Conservation (phyloP, 2,329 filamentous ascomycete species). For the Penicillium sp. region DNA sequence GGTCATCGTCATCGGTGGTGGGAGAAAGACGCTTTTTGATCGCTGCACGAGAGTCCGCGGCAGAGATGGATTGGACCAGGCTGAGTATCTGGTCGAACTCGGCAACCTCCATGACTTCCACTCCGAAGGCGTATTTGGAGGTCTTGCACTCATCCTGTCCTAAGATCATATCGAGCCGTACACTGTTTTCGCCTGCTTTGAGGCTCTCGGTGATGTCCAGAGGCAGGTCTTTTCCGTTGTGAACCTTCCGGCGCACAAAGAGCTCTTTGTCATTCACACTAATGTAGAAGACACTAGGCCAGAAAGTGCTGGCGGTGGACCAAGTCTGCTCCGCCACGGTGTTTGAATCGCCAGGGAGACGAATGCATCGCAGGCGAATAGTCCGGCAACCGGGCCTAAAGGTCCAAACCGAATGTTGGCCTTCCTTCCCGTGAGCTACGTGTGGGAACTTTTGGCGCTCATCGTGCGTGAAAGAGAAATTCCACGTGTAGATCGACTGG, state of each 20-base stretch:
- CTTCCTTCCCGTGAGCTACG: constrained; percentile 4
- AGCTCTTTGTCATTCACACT: constrained; percentile 62
- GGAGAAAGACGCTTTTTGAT: constrained; percentile 55
- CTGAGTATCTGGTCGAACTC: constrained; percentile 38
- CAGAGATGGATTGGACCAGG: constrained; percentile 41
- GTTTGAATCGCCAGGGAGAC: constrained; percentile 26
- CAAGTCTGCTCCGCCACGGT: constrained; percentile 48
- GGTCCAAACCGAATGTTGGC: constrained; percentile 27
- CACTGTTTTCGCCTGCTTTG: constrained; percentile 56
- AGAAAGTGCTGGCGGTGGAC: constrained; percentile 61
- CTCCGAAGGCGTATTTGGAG: constrained; percentile 58
- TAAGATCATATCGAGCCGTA: constrained; percentile 54
- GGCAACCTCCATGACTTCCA: constrained; percentile 66
- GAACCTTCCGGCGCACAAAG: constrained; percentile 61
- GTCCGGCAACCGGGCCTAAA: constrained; percentile 55
- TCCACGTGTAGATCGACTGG: constrained; percentile 28
- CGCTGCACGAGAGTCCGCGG: constrained; percentile 51
- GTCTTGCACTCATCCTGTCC: constrained; percentile 31
- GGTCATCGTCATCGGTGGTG: constrained; percentile 54
- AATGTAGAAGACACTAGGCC: constrained; percentile 70
- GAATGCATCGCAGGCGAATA: constrained; percentile 68
- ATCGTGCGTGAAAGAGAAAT: constrained; percentile 33
- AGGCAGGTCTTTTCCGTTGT: constrained; percentile 73
- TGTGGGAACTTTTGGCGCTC: constrained; percentile 34
- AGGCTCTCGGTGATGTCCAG: constrained; percentile 68